Conservation (phyloP, 306 rosid species). For the Mucuna pruriens region DNA sequence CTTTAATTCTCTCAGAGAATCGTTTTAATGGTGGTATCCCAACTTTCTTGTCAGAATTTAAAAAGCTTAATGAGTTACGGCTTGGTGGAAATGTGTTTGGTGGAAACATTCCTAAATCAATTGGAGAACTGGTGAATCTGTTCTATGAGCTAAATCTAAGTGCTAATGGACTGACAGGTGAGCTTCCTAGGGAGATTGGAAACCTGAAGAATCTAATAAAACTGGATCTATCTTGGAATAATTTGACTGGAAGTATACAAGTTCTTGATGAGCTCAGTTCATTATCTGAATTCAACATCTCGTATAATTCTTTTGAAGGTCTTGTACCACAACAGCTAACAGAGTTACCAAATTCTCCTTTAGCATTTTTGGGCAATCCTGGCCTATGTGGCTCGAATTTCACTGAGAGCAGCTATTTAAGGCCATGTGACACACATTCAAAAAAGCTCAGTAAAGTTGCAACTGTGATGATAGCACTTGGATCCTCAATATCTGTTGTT, state of each 20-base stretch:
- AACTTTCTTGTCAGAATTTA: slow-evolving; percentile 51
- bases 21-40: slow-evolving; percentile 67
- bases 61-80: slow-evolving; percentile 53
- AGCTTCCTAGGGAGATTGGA: slow-evolving; percentile 59
- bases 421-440: slow-evolving; percentile 49
- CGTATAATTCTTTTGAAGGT: slow-evolving; percentile 74
- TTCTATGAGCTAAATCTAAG: slow-evolving; percentile 65
- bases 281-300: slow-evolving; percentile 55
- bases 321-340: slow-evolving; percentile 53
- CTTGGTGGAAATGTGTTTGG: slow-evolving; percentile 80
- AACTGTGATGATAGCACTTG: slow-evolving; percentile 66
- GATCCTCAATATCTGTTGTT: slow-evolving; percentile 48
- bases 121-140: slow-evolving; percentile 63
- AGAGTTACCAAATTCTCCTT: slow-evolving; percentile 43
- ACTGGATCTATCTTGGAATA: slow-evolving; percentile 73
- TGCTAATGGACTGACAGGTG: slow-evolving; percentile 66
- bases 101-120: slow-evolving; percentile 66
- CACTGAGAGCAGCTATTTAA: slow-evolving; percentile 39
- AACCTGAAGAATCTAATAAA: slow-evolving; percentile 38
- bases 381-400: slow-evolving; percentile 58
- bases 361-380: slow-evolving; percentile 62
- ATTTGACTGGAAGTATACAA: slow-evolving; percentile 63
- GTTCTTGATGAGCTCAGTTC: slow-evolving; percentile 53
- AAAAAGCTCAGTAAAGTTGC: slow-evolving; percentile 49
- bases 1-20: slow-evolving; percentile 64